Evolutionary conservation across 1,284 basidiomycete genomes (phyloP), one percentile per base, ranked within the genome.

Genomic region (Peniophora sp.): DNA sequence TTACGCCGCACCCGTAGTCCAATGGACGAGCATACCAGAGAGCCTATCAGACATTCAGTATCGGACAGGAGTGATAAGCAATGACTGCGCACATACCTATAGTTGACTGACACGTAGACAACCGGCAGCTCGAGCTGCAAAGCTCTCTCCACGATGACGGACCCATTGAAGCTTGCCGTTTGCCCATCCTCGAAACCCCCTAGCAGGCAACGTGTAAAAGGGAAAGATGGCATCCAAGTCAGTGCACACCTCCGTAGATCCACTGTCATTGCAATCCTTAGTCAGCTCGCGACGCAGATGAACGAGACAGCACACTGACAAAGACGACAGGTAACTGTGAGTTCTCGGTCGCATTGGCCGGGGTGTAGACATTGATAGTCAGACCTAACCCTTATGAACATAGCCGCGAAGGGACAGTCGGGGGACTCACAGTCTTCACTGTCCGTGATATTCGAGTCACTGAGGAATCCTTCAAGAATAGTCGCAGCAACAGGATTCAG

Each of bases 21-120:
- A 24, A 45, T 22, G 23, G 3, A 15, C 6, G 43, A 23, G 22
- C 43, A n/a, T 9, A 45, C 43, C 32, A 18, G 15, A 15, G 24
- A 37, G 24, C 36, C 27, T 22, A 11, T 14, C n/a, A 22, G 10
- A n/a, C 10, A 10, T 3, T 24, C 11, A 34, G 27, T 2, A 36
- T 3, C 36, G 11, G 12, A 36, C 12, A 17, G n/a, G 24, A 14
- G 22, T 3, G 32, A 0, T 14, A 42, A 23, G 9, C n/a, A 9
- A 24, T 22, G 23, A 18, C 18, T 9, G 36, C 27, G 6, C 37
- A 48, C 60, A 48, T 17, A 62, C 60, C 79, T 70, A 57, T 82
- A 81, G 59, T 83, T 82, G 65, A 79, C 68, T 41, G 76, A 72
- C 14, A 78, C 74, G 52, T 76, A 75, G 46, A 83, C 65, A 23